Base-by-base conservation (phyloP, 2,329 filamentous ascomycete genomes). In the Cladorrhinum sp. region DNA sequence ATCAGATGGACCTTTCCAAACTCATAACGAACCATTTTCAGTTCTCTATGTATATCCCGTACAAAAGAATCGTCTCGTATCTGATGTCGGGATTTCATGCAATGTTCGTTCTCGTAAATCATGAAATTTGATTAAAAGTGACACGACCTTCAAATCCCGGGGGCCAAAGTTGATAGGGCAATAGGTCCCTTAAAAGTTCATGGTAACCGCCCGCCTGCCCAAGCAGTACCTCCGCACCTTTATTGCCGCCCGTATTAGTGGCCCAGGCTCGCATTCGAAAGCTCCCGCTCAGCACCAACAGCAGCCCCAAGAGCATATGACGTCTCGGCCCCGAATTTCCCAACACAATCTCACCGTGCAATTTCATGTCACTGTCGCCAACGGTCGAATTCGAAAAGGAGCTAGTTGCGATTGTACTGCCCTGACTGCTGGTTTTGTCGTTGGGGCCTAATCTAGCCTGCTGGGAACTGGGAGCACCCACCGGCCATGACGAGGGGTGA, bases 281-380 rank as follows among this genome's bases (percentile, higher is more conserved):
- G 33, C 33, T 36, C 8, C 33, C 33, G 12, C 33, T 12, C 33
- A 36, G 33, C 33, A 36, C 33, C 33, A 36, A 36, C 33, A 36
- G 33, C 33, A 36, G 33, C 33, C 12, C 33, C 30, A 55, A 39
- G 36, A 58, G 55, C 58, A 60, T 61, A 65, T 65, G 63, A 65
- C 63, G 63, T 65, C 58, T 61, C 61, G 54, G 58, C 48, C 42
- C 56, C 48, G 49, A 57, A 50, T 48, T 54, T 56, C 58, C 36
- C 36, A 39, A 33, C 30, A 21, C 54, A 59, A 50, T 59, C 33
- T 36, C 33, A 53, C 51, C 58, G 42, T 42, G 23, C 36, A 6
- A 14, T 24, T 26, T 42, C 12, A 10, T 14, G 55, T 49, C 7
- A 30, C 42, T 24, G 28, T 28, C 54, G 58, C 58, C 58, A 64